Base-by-base conservation (phyloP, 306 rosid species). In the Sindora glabra region DNA sequence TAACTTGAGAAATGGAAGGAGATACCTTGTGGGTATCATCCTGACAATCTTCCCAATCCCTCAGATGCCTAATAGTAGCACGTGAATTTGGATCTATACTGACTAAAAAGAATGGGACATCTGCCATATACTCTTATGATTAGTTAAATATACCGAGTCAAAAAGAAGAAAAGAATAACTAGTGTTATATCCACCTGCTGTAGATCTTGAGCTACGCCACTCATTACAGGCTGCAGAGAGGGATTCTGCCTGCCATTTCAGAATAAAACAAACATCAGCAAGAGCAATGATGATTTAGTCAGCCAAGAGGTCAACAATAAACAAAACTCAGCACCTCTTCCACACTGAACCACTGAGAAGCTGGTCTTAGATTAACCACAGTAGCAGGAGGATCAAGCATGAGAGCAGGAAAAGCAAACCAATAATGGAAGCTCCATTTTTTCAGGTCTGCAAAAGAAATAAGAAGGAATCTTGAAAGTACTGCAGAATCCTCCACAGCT, bases 331-430 rank as follows among this genome's bases (percentile, higher is more conserved):
- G 68, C 53, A 88, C 98, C 96, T 92, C 96, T 56, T 65, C 74
- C 6, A 5, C 38, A 71, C 83, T 83, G 69, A 88, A 80, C 76
- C 80, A 80, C 25, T 78, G 74, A 62, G 86, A 83, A 69, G 96
- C 96, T 71, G 89, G 83, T 62, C 48, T 83, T 74, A 92, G 58
- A 77, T 78, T 70, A 50, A 78, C 76, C 75, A 92, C 55, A 37
- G 76, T 82, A 46, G 90, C 96, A 13, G 95, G 96, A 52, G 96
- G 96, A 70, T 92, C 80, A 74, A 88, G 89, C 74, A 86, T 65
- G 49, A 92, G 77, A 41, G 96, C 98, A 22, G 98, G 98, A 73
- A 88, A 92, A 42, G 94, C 96, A 74, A 88, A 92, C 96, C 94
- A 88, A 63, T 86, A 88, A 56, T 83, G 83, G 56, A 92, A 92